Evolutionary conservation across 306 rosid genomes (phyloP).

Genomic region (Quercus parvula): DNA sequence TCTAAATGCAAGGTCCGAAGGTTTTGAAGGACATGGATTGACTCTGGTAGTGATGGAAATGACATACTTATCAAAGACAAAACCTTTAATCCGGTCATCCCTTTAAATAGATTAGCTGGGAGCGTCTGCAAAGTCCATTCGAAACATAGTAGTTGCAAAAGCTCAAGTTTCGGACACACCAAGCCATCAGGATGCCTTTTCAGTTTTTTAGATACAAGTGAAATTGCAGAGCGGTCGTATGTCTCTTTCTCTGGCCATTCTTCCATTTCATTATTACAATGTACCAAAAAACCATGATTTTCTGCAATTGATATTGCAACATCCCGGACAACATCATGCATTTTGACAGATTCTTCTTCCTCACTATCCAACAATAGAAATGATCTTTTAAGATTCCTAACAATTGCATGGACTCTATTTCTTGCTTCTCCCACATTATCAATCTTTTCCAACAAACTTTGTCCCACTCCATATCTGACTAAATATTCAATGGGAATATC

Average conservation of each 20-base stretch:
- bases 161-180: too few species aligned
- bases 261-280: background rate
- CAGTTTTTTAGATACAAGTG: too few species aligned
- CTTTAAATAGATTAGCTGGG: background rate
- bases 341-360: conserved; percentile 16
- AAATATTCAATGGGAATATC: too few species aligned
- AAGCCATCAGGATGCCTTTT: too few species aligned
- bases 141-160: background rate
- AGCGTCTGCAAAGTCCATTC: background rate
- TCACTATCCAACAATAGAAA: too few species aligned
- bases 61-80: background rate
- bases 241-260: background rate
- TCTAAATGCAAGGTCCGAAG: background rate
- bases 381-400: too few species aligned
- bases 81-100: conserved; percentile 9
- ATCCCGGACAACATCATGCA: conserved; percentile 31
- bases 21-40: background rate
- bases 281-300: conserved; percentile 1
- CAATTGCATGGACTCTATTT: too few species aligned
- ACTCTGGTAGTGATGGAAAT: background rate
- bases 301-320: conserved; percentile 5
- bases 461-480: too few species aligned
- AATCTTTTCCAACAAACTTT: too few species aligned
- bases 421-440: too few species aligned
- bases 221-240: too few species aligned